Percentiles rank a stretch among this genome's conserved stretches.
Conservation (phyloP, 2,329 filamentous ascomycete species). For the Teratosphaeria zuluensis region DNA sequence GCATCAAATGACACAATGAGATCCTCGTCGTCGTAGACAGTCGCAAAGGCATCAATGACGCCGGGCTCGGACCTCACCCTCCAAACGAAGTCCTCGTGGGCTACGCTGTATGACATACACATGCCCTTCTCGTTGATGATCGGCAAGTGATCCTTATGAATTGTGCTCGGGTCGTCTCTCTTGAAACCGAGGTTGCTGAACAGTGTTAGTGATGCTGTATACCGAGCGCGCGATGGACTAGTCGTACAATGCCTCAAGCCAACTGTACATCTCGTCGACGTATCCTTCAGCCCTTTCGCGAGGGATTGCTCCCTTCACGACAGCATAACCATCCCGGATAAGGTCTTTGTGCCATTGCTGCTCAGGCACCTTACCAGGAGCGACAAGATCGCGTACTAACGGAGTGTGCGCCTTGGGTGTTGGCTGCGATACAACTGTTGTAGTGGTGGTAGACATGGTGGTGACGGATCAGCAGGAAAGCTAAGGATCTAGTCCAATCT, state of each 20-base stretch:
- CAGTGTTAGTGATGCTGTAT: conserved; percentile 5
- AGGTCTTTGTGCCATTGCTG: conserved; percentile 25
- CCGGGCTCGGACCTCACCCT: conserved; percentile 39
- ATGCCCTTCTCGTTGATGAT: conserved; percentile 41
- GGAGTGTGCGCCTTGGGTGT: not conserved
- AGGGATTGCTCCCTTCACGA: conserved; percentile 40
- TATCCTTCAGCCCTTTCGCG: conserved; percentile 31
- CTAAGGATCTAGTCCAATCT: too few species aligned
- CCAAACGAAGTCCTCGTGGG: conserved; percentile 43
- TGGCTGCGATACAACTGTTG: not conserved
- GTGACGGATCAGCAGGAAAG: not conserved
- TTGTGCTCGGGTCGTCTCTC: conserved; percentile 26
- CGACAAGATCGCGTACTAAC: not conserved
- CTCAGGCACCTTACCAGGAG: not conserved
- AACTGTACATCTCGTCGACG: conserved; percentile 17
- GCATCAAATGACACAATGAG: conserved; percentile 43
- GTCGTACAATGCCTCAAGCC: conserved; percentile 27
- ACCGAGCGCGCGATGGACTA: conserved; percentile 18
- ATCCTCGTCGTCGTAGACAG: conserved; percentile 37
- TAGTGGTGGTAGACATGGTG: not conserved
- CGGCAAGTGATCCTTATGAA: conserved; percentile 27
- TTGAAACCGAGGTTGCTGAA: conserved; percentile 28
- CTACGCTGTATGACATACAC: conserved; percentile 37
- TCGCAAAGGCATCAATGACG: conserved; percentile 38
- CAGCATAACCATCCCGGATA: conserved; percentile 33